Evolutionary conservation across 257 asterid genomes (phyloP), one percentile per base, ranked within the genome.

Genomic region (Ehretia macrophylla): DNA sequence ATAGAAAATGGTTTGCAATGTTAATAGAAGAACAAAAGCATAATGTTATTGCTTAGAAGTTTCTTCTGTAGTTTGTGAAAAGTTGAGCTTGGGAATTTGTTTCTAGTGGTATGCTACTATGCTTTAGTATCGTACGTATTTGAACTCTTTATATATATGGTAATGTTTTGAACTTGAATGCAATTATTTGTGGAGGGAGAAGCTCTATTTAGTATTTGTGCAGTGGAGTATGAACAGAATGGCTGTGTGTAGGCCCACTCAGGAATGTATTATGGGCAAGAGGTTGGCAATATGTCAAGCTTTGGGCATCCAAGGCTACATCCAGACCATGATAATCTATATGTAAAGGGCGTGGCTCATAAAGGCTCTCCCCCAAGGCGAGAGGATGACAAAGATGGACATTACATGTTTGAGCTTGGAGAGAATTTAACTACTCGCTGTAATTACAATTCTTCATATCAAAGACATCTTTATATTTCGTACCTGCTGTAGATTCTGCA

Each of bases 301-400:
- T 75, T 65, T 79, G 82, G 78, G 55, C 85, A 79, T 72, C 35
- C 76, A 79, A 73, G 85, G 52, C 60, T 72, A 62, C 72, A 59
- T 59, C 55, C 65, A 16, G 77, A 75, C 59, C 79, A 69, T 64
- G 74, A 75, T 58, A 69, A 64, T 72, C 63, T 63, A 51, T 72
- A 72, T 69, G 57, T 67, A 51, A 75, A 67, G 71, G 78, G 69
- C 57, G 63, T 68, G 75, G 73, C 82, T 75, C 82, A 79, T 66
- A 75, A 76, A 79, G 77, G 82, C 75, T 79, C 85, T 67, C 85
- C 85, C 61, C 85, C 85, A 14, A 62, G 77, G 79, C 77, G 85
- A 70, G 79, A 79, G 49, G 85, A 79, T 53, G 79, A 79, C 73
- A 79, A 79, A 76, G 81, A 79, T 75, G 85, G 85, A 68, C 82